Evolutionary conservation across 176 grass and related monocot genomes (phyloP).

Genomic region (Phoenix dactylifera): DNA sequence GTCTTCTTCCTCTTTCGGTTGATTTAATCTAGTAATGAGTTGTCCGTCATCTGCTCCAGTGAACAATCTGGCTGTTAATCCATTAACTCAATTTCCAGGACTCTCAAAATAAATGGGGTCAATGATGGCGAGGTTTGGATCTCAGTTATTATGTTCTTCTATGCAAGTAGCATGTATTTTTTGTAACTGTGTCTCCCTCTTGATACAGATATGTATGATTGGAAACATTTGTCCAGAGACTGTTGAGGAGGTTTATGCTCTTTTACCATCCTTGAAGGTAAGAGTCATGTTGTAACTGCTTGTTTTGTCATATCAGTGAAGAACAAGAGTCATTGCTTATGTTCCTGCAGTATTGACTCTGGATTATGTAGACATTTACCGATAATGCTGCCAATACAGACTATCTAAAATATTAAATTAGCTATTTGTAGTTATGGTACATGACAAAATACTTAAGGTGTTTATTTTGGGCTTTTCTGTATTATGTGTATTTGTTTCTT

Average conservation of each 20-base stretch:
- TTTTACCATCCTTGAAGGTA: slow-evolving; percentile 91
- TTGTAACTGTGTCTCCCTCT: neutral
- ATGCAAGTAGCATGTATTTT: neutral
- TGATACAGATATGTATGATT: slow-evolving; percentile 77
- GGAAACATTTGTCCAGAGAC: slow-evolving; percentile 73
- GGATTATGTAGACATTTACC: too few species aligned
- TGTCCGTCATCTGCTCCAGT: neutral
- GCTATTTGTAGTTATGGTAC: too few species aligned
- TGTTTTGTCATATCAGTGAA: too few species aligned
- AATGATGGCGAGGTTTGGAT: slow-evolving; percentile 75
- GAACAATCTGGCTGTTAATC: slow-evolving; percentile 4
- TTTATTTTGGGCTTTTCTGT: too few species aligned
- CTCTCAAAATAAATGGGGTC: slow-evolving; percentile 59
- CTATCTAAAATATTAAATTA: too few species aligned
- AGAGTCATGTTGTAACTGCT: slow-evolving; percentile 13
- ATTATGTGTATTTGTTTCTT: too few species aligned
- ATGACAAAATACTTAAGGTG: too few species aligned
- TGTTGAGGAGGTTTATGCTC: slow-evolving; percentile 78
- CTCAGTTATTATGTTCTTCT: neutral
- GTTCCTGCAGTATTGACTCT: too few species aligned
- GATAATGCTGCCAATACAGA: too few species aligned
- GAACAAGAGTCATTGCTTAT: too few species aligned
- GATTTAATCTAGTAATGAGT: neutral
- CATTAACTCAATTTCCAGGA: slow-evolving; percentile 55
- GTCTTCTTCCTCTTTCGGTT: neutral